Conservation (phyloP, 106 monocot genomes). For the Dendrobium huoshanense region DNA sequence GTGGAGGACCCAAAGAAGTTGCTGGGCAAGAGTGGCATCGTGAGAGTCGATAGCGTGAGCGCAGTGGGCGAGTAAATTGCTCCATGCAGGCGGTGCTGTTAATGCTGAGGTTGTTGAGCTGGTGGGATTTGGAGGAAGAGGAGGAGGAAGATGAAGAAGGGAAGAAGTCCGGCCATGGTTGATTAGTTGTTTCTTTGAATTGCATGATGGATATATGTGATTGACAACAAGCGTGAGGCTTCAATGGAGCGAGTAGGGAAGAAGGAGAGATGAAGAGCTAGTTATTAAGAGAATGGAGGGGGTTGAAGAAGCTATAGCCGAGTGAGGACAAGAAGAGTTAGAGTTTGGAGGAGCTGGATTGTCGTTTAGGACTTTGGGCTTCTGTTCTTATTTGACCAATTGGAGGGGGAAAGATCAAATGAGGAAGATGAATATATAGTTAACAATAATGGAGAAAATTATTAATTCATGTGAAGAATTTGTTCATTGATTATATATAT, state of each 20-base stretch:
- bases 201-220: constrained; percentile 45
- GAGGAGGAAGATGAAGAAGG: constrained; percentile 7
- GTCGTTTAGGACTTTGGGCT: neutral
- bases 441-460: too few species aligned
- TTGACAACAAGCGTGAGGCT: too few species aligned
- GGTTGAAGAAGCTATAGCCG: neutral
- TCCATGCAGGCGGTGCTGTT: constrained; percentile 64
- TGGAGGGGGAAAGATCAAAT: too few species aligned
- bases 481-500: too few species aligned
- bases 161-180: constrained; percentile 16
- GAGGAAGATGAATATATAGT: too few species aligned
- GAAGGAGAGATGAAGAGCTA: neutral
- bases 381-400: neutral
- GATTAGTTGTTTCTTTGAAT: constrained; percentile 21
- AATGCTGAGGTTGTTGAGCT: constrained; percentile 23
- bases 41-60: constrained; percentile 77
- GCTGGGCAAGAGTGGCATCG: constrained; percentile 80
- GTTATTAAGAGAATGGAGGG: neutral
- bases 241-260: neutral
- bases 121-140: constrained; percentile 8
- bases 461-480: too few species aligned
- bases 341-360: neutral
- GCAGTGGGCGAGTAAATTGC: constrained; percentile 87
- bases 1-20: constrained; percentile 91
- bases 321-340: neutral